These are phyloP conservation scores for Leptodontidium sp. DNA, from an alignment of 2,329 filamentous ascomycete species.

Conservation along the genomic window DNA sequence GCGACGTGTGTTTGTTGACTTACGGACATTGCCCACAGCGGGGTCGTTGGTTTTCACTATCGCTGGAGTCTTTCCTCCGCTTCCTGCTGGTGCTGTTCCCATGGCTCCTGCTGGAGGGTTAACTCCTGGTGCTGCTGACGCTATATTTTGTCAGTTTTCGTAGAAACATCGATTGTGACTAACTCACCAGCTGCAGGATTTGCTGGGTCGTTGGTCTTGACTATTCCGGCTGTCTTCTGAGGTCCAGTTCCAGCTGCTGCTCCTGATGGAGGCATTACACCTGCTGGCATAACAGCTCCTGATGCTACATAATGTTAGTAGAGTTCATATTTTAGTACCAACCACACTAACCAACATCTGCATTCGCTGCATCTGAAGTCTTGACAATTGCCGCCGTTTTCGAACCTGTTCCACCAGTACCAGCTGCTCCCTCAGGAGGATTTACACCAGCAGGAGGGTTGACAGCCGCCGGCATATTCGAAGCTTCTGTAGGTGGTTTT, in stretches of 20 bases:
- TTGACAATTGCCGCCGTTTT: slow-evolving; percentile 22
- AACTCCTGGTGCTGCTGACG: slow-evolving; percentile 21
- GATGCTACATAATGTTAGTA: slow-evolving; percentile 22
- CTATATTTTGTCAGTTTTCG: slow-evolving; percentile 19
- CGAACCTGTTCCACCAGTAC: slow-evolving; percentile 19
- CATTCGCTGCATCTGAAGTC: slow-evolving; percentile 16
- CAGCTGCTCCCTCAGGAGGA: slow-evolving; percentile 22
- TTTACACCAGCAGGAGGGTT: neutral
- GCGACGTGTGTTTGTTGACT: neutral
- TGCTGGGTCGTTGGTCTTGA: slow-evolving; percentile 12
- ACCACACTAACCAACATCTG: slow-evolving; percentile 14
- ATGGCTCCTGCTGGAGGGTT: slow-evolving; percentile 12
- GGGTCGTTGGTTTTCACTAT: slow-evolving; percentile 23
- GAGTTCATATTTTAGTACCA: neutral
- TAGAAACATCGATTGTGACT: neutral
- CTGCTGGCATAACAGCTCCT: slow-evolving; percentile 19
- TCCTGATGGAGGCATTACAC: slow-evolving; percentile 14
- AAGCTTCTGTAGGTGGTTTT: slow-evolving; percentile 17
- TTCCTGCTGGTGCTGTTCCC: slow-evolving; percentile 21
- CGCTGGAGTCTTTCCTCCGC: slow-evolving; percentile 17
- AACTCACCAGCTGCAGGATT: slow-evolving; percentile 15
- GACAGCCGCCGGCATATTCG: slow-evolving; percentile 12
- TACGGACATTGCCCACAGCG: slow-evolving; percentile 10
- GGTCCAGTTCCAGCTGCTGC: slow-evolving; percentile 16
- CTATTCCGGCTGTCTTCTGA: slow-evolving; percentile 1